Base-by-base conservation (phyloP, 768 basidiomycete species). In the Paxillus involutus region DNA sequence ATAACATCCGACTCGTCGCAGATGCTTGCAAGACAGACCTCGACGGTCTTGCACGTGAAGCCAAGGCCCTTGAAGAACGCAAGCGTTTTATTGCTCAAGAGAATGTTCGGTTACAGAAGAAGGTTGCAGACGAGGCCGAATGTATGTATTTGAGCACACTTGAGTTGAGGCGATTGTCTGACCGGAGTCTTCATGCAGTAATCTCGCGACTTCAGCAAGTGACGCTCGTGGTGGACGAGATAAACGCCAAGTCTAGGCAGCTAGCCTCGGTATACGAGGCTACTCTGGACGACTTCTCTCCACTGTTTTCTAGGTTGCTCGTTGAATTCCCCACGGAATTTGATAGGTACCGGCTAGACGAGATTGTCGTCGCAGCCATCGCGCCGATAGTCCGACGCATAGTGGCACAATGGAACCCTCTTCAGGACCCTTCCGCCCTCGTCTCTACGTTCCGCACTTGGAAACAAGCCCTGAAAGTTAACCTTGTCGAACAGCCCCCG, bases 351-450 rank as follows among this genome's bases (percentile, higher is more conserved):
- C 76, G 79, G 14, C 72, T 99, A 33, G 97, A 98, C 59, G 95
- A 98, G 65, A 83, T 98, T 21, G 84, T 96, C 5, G 91, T 99
- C 3, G 95, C 88, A 17, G 94, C 96, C 4, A 89, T 99, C 47
- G 82, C 87, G 4, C 97, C 96, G 2, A 71, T 83, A 13, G 70
- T 95, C 33, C 85, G 89, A 44, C 80, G 87, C 14, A 80, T 88
- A 71, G 80, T 91, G 30, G 70, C 82, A 0, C 79, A 76, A 29
- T 99, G 96, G 95, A 75, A 88, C 49, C 96, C 97, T 0, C 77
- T 99, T 11, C 77, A 86, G 52, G 78, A 90, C n/a, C 91, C 93
- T 1, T 72, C 79, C 8, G 76, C 73, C 0, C 82, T 91, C 56
- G 73, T 85, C 10, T 70, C 84, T 24, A 83, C 80, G 4, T 88